These are phyloP conservation scores for Pleurotus tuoliensis DNA, from an alignment of 768 basidiomycete species.

Conservation along the genomic window DNA sequence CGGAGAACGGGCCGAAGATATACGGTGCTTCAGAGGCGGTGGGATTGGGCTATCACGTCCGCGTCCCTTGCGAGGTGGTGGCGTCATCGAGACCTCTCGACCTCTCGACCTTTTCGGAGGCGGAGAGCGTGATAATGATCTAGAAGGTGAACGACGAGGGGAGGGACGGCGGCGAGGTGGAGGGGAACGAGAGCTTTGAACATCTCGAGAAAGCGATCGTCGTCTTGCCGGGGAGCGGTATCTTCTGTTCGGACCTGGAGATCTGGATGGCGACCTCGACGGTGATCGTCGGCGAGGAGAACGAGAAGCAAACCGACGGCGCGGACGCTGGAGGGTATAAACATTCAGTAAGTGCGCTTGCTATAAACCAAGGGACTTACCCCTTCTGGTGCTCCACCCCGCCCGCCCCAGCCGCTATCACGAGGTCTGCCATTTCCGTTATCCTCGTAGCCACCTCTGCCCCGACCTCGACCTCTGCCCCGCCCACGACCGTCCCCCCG, in stretches of 20 bases:
- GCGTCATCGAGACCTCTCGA: constrained; percentile 47
- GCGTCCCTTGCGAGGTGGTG: constrained; percentile 32
- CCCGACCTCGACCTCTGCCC: constrained; percentile 42
- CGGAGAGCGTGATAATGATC: constrained; percentile 39
- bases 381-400: constrained; percentile 34
- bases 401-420: constrained; percentile 67
- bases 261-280: constrained; percentile 31
- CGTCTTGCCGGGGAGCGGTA: constrained; percentile 40
- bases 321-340: constrained; percentile 31
- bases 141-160: constrained; percentile 43
- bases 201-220: constrained; percentile 33
- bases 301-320: constrained; percentile 44
- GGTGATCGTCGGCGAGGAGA: constrained; percentile 45
- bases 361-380: constrained; percentile 12
- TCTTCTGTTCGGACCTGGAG: constrained; percentile 33
- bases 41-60: constrained; percentile 54
- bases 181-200: constrained; percentile 36
- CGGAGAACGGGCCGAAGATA: constrained; percentile 28
- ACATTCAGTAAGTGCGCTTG: constrained; percentile 9
- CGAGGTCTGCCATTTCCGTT: constrained; percentile 36
- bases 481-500: constrained; percentile 59
- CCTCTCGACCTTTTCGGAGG: constrained; percentile 31
- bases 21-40: constrained; percentile 40
- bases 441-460: constrained; percentile 42
- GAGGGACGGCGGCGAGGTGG: constrained; percentile 29